Evolutionary conservation across 2,329 filamentous ascomycete species (phyloP).

Genomic region (Fusarium xylarioides): DNA sequence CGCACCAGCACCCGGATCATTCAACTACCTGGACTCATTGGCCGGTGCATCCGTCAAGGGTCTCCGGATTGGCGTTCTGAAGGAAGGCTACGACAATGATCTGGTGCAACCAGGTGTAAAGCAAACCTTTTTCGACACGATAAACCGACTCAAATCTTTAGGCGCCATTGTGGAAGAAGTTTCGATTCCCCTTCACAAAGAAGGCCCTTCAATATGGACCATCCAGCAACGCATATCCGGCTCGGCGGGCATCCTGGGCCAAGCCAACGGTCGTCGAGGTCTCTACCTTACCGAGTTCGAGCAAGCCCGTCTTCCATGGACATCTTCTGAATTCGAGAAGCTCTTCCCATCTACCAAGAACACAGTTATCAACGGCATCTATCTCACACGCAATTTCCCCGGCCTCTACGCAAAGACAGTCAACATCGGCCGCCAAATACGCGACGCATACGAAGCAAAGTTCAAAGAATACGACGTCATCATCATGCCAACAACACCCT

Average conservation of each 20-base stretch:
- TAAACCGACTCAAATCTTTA: conserved; percentile 51
- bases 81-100: conserved; percentile 54
- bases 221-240: conserved; percentile 57
- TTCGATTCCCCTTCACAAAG: conserved; percentile 58
- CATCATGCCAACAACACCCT: conserved; percentile 59
- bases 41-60: conserved; percentile 20
- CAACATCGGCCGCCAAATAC: conserved; percentile 57
- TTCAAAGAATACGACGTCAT: conserved; percentile 55
- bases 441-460: conserved; percentile 56
- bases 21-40: conserved; percentile 15
- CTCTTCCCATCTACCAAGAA: conserved; percentile 64
- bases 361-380: conserved; percentile 62
- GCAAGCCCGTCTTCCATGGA: conserved; percentile 56
- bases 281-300: conserved; percentile 62
- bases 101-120: conserved; percentile 52
- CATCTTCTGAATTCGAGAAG: conserved; percentile 58
- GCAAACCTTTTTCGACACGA: conserved; percentile 53
- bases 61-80: conserved; percentile 54
- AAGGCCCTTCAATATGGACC: conserved; percentile 62
- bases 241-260: conserved; percentile 52
- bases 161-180: conserved; percentile 61
- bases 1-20: conserved; percentile 42
- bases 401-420: conserved; percentile 58
- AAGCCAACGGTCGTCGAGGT: conserved; percentile 57
- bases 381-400: conserved; percentile 55